Conservation (phyloP, 495 filamentous ascomycete genomes). For the Beverwykella pulmonaria region DNA sequence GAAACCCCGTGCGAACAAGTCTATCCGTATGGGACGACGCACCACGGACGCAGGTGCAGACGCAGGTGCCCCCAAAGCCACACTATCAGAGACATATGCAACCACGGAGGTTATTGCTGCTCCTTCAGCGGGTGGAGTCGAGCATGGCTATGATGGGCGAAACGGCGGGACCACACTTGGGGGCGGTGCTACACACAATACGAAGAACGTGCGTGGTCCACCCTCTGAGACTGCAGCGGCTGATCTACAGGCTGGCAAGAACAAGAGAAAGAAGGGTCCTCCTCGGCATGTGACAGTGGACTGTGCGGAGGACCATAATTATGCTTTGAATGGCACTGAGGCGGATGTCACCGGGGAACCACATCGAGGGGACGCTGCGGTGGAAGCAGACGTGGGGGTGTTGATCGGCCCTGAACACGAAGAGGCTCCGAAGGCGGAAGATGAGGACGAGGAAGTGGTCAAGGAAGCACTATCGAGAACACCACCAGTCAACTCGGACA, state of each 20-base stretch:
- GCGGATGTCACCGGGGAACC: neutral
- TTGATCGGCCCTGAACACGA: constrained; percentile 47
- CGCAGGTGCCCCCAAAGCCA: neutral
- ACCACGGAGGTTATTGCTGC: constrained; percentile 20
- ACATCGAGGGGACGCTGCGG: neutral
- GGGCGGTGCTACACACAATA: constrained; percentile 4
- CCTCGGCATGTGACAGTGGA: constrained; percentile 29
- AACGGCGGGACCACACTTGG: constrained; percentile 1
- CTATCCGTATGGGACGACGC: neutral
- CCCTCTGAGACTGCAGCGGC: constrained; percentile 25
- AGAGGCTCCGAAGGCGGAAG: constrained; percentile 22
- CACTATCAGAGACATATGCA: constrained; percentile 10
- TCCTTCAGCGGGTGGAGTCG: neutral
- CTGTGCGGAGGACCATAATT: constrained; percentile 3
- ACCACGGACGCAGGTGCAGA: constrained; percentile 3
- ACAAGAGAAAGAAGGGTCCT: constrained; percentile 17
- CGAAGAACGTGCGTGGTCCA: constrained; percentile 2
- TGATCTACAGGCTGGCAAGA: constrained; percentile 23
- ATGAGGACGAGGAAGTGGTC: constrained; percentile 46
- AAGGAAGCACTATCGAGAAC: constrained; percentile 58
- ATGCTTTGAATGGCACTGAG: neutral
- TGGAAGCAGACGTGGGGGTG: constrained; percentile 24
- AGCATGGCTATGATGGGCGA: constrained; percentile 2
- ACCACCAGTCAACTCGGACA: constrained; percentile 81
- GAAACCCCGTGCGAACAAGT: constrained; percentile 9